Evolutionary conservation across 352 stramenopile genomes (phyloP), one percentile per base, ranked within the genome.

Genomic region (Pythium sp.): DNA sequence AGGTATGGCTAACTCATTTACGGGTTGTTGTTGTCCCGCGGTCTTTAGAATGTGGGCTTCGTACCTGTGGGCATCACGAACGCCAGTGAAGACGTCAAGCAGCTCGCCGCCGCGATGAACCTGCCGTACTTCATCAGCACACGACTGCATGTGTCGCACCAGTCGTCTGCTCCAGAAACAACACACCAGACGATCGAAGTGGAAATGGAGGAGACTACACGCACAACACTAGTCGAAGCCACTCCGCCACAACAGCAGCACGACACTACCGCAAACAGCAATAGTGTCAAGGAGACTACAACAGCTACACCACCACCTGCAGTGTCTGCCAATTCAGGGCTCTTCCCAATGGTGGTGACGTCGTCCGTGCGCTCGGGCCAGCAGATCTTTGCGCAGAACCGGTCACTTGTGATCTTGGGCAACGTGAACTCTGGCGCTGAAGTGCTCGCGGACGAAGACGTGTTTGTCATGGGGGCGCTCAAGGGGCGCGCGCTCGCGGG

Each of bases 351-450:
- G 81, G 73, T 97, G 8, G 74, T 95, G 53, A 72, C 87, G 62
- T 67, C 78, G 30, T 89, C 77, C 30, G 87, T 97, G 32, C 90
- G 90, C 34, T 95, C 88, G 6, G 90, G 90, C n/a, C 88, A 97
- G 73, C 90, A 97, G 72, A 81, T 96, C 58, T 94, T 89, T 41
- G 90, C 90, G 22, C 87, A 94, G 58, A 89, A 87, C 56, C 79
- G 82, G 24, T 91, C 87, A 53, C 76, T 97, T 28, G 78, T 97
- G 30, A 82, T 97, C 53, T 62, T 97, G 30, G 90, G 90, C 58
- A 93, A 84, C 64, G 90, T 97, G 20, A 95, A 83, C 73, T 97
- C 90, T 0, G 90, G 90, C 24, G 90, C 88, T 34, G 90, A 97
- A 73, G 90, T 97, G 60, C 78, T 96, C 65, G 86, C 90, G 30